phyloP scores from a whole-genome alignment of 306 rosid species.

The Corylus americana region DNA sequence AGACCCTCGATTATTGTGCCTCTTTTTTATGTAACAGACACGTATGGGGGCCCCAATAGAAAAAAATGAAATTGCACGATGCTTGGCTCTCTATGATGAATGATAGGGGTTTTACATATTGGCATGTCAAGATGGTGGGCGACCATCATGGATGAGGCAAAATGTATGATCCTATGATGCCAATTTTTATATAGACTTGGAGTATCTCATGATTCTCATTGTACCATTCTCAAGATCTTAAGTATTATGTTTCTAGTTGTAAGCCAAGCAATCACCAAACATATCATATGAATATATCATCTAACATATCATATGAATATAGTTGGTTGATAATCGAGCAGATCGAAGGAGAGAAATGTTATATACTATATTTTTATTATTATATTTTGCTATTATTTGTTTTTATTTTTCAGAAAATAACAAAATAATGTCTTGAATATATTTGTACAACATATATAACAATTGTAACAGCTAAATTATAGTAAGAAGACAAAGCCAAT shows the following conservation, averaged over 20 bases:
- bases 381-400: no score
- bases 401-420: no score
- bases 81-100: constrained; percentile 31
- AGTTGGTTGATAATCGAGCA: neutral
- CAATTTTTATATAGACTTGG: no score
- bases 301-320: neutral
- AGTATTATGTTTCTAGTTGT: neutral
- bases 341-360: no score
- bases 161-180: neutral
- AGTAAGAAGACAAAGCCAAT: neutral
- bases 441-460: no score
- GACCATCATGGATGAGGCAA: neutral
- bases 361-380: no score
- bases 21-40: constrained; percentile 20
- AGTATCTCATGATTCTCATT: neutral
- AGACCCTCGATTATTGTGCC: constrained; percentile 48
- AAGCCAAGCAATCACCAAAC: neutral
- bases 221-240: neutral
- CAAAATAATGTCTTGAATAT: neutral
- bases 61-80: constrained; percentile 31
- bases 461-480: neutral
- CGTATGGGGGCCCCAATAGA: constrained; percentile 35
- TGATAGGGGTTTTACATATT: constrained; percentile 18
- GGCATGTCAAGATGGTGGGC: constrained; percentile 3
- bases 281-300: neutral